Percentiles rank a stretch among this genome's conserved stretches.
Conservation (phyloP, 345 rosid species). For the Viola odorata region DNA sequence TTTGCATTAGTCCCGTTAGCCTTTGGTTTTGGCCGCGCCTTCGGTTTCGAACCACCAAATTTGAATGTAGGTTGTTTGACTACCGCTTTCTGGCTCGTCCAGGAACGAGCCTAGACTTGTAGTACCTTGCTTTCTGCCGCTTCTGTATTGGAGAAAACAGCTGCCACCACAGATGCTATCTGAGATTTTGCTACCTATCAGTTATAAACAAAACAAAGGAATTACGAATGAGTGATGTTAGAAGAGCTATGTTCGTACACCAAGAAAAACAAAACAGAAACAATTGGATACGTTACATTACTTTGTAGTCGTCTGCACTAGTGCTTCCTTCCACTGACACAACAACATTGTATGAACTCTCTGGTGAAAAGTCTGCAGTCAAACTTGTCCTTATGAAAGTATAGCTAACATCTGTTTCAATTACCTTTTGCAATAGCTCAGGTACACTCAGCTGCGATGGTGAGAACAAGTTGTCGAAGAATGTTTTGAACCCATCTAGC, state of each 20-base stretch:
- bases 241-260: neutral
- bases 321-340: constrained; percentile 67
- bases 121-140: constrained; percentile 88
- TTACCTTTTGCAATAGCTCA: constrained; percentile 62
- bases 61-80: constrained; percentile 32
- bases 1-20: constrained; percentile 35
- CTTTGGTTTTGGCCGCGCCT: constrained; percentile 26
- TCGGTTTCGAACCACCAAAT: constrained; percentile 20
- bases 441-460: constrained; percentile 54
- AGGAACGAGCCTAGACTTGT: constrained; percentile 68
- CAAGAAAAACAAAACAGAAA: constrained; percentile 22
- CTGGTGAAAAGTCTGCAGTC: constrained; percentile 74
- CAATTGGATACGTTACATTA: constrained; percentile 94
- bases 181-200: constrained; percentile 64
- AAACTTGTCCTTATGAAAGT: constrained; percentile 75
- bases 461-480: constrained; percentile 69
- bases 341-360: constrained; percentile 69
- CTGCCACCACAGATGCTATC: constrained; percentile 79
- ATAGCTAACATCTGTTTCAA: constrained; percentile 62
- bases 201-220: constrained; percentile 6
- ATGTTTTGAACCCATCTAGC: constrained; percentile 68
- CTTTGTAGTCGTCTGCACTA: constrained; percentile 75
- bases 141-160: constrained; percentile 76
- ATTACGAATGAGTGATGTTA: constrained; percentile 16
- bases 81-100: constrained; percentile 54